Percentiles rank a stretch among this genome's conserved stretches.
These are phyloP conservation scores for Platanthera zijinensis DNA, from an alignment of 106 monocot genomes.

Conservation along the genomic window DNA sequence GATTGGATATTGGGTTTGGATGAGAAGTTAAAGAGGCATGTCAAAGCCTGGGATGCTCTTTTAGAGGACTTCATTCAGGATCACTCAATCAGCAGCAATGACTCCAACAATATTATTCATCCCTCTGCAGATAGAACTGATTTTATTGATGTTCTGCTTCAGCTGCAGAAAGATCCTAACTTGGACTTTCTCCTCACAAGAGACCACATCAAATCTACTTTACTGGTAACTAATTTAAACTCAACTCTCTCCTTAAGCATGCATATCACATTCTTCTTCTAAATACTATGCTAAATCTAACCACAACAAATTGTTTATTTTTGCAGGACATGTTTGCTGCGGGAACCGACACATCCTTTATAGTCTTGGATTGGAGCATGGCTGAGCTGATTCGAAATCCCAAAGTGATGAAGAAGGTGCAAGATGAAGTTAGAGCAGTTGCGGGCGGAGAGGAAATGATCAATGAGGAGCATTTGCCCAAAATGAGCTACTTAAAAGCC, in stretches of 20 bases:
- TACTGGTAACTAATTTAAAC: neutral
- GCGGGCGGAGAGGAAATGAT: neutral
- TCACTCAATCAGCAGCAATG: too few relatives aligned
- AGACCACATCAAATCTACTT: neutral
- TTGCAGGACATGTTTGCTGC: conserved; percentile 1
- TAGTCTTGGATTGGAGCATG: conserved; percentile 6
- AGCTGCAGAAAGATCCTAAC: neutral
- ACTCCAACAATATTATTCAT: too few relatives aligned
- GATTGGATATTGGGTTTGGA: neutral
- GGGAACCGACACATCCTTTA: conserved; percentile 1
- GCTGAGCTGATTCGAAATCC: conserved; percentile 1
- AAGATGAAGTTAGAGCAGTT: neutral
- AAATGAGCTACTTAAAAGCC: neutral
- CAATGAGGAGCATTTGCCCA: neutral
- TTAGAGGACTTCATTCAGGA: neutral
- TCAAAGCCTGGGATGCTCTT: neutral
- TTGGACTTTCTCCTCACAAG: neutral
- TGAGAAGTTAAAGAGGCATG: neutral
- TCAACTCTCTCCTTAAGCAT: too few relatives aligned
- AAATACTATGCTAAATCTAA: too few relatives aligned
- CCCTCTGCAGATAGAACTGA: too few relatives aligned
- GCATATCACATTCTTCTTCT: too few relatives aligned
- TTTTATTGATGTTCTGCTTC: conserved; percentile 5
- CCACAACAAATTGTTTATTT: too few relatives aligned
- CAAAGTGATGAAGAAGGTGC: neutral